phyloP scores from a whole-genome alignment of 2,329 filamentous ascomycete genomes.

The Scedosporium aurantiacum region DNA sequence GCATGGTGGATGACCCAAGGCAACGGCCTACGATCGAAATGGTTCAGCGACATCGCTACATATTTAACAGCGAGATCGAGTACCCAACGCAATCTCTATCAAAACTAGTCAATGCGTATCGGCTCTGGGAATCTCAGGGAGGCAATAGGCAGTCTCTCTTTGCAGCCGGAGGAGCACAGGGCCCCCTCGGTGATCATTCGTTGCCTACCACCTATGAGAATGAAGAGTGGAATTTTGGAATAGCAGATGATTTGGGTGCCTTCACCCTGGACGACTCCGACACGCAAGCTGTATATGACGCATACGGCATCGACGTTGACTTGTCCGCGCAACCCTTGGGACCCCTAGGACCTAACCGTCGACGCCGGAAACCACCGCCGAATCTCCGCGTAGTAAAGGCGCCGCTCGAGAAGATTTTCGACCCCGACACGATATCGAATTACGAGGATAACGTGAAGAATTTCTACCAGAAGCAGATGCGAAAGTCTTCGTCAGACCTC shows the following conservation, averaged over 20 bases:
- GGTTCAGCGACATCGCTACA: conserved; percentile 59
- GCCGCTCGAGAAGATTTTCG: conserved; percentile 54
- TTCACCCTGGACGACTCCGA: conserved; percentile 41
- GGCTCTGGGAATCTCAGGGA: conserved; percentile 64
- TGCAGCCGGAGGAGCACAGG: conserved; percentile 41
- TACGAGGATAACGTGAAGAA: conserved; percentile 52
- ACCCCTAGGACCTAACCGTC: conserved; percentile 37
- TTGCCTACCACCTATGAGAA: conserved; percentile 32
- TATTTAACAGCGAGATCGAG: conserved; percentile 47
- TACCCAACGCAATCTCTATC: conserved; percentile 55
- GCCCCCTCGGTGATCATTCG: conserved; percentile 28
- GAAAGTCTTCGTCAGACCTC: conserved; percentile 37
- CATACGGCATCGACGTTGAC: conserved; percentile 42
- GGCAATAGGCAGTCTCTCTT: conserved; percentile 60
- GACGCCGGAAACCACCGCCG: conserved; percentile 2
- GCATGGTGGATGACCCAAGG: conserved; percentile 56
- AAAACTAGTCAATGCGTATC: conserved; percentile 60
- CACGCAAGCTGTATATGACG: conserved; percentile 48
- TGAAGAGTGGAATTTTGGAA: conserved; percentile 59
- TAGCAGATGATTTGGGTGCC: conserved; percentile 52
- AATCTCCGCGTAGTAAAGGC: conserved; percentile 29
- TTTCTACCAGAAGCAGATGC: conserved; percentile 39
- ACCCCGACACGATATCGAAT: conserved; percentile 52
- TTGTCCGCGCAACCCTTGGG: conserved; percentile 38
- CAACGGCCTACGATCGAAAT: conserved; percentile 59